Base-by-base conservation (phyloP, 2,329 filamentous ascomycete genomes). In the Phyllosticta citrichinensis region DNA sequence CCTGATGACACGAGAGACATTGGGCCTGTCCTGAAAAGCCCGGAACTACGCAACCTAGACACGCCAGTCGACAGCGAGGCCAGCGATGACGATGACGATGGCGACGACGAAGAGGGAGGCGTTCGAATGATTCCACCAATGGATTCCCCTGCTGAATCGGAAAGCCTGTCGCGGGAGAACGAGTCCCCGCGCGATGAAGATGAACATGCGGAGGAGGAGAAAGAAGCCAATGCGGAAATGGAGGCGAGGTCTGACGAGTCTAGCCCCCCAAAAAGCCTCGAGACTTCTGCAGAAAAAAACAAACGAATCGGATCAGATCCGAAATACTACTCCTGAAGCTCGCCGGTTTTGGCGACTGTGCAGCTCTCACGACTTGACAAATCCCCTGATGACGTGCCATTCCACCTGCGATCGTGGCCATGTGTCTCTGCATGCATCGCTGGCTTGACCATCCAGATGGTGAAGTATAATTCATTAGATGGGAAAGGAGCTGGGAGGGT, bases 21-120 rank as follows among this genome's bases (percentile, higher is more conserved):
- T 2, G 71, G 69, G 0, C 66, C 70, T 3, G 65, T 76, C 50
- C 73, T 76, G 70, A 75, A 75, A 67, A 75, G 73, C 55, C 74
- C 74, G 0, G 68, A 74, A 30, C 64, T 74, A 8, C 69, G 69
- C 27, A 71, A 74, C 20, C 63, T 75, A n/a, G 73, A 75, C 27
- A 76, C 73, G 52, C 73, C 73, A 1, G 69, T 71, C 11, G 66
- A 72, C 14, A 74, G 71, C 55, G 71, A 72, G 47, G 65, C 65
- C 5, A 69, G 68, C 56, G 74, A 70, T 57, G 73, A 71, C 40
- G 69, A 68, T 9, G 68, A 70, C 17, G 71, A 64, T 24, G 56
- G 68, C 9, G 68, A 70, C 12, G 71, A 64, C 22, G 56, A 71
- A 64, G 70, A 71, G 24, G 69, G 69, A 14, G 70, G 67, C 14